These are phyloP conservation scores for Eucalyptus tenuipes DNA, from an alignment of 345 rosid genomes.

Conservation along the genomic window DNA sequence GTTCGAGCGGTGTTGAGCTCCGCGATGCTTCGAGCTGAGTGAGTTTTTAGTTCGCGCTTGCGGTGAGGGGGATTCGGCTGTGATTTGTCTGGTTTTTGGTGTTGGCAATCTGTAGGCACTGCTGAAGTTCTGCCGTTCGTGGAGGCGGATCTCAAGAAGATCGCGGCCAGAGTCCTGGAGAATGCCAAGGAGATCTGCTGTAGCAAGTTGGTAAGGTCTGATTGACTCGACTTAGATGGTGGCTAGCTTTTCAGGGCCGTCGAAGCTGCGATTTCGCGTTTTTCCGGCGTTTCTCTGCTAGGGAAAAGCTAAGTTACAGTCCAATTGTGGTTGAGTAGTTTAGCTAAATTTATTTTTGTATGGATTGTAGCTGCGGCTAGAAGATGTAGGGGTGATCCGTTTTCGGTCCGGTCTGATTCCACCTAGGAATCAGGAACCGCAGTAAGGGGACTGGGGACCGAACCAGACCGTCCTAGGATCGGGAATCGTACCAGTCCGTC, in stretches of 20 bases:
- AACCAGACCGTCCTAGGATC: accelerated
- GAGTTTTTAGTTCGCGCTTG: background rate
- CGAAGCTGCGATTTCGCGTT: background rate
- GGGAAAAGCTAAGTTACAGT: background rate
- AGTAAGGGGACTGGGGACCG: too few relatives aligned
- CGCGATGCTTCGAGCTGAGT: background rate
- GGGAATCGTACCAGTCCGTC: too few relatives aligned
- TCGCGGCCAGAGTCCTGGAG: slow-evolving; percentile 51
- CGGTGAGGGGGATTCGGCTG: background rate
- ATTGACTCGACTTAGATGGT: background rate
- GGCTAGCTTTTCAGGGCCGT: background rate
- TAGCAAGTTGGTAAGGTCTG: slow-evolving; percentile 36
- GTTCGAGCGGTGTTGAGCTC: background rate
- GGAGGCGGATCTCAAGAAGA: slow-evolving; percentile 69
- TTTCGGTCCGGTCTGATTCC: too few relatives aligned
- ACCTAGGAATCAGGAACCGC: too few relatives aligned
- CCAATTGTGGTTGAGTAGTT: background rate
- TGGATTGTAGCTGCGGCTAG: background rate
- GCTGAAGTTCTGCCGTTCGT: slow-evolving; percentile 59
- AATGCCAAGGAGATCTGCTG: slow-evolving; percentile 50
- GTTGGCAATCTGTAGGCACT: slow-evolving; percentile 26
- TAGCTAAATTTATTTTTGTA: background rate
- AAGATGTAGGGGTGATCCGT: too few relatives aligned
- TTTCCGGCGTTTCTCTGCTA: background rate
- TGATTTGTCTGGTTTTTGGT: background rate